phyloP scores from a whole-genome alignment of 306 rosid species.

The Trifolium pratense region DNA sequence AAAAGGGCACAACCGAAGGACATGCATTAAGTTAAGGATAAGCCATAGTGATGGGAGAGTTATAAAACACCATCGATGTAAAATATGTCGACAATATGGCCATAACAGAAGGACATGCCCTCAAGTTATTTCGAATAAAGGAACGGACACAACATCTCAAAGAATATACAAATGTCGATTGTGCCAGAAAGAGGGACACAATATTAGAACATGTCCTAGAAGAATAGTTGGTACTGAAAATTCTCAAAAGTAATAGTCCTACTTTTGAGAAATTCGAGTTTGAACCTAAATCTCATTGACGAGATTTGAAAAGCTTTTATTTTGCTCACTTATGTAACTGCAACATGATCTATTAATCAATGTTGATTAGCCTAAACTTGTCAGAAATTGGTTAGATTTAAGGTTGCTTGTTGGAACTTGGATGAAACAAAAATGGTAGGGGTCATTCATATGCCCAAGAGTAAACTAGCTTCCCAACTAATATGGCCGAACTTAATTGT shows the following conservation, averaged over 20 bases:
- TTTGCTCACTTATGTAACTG: constrained; percentile 31
- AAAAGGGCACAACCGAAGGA: constrained; percentile 87
- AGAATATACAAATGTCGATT: constrained; percentile 61
- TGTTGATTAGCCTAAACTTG: background rate
- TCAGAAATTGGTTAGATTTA: background rate
- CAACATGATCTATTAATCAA: constrained; percentile 10
- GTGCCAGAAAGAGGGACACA: constrained; percentile 71
- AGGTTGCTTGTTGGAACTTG: background rate
- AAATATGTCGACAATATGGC: constrained; percentile 62
- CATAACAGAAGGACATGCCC: constrained; percentile 75
- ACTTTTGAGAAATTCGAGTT: constrained; percentile 13
- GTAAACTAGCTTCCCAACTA: background rate
- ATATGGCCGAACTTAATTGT: background rate
- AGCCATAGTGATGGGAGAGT: constrained; percentile 36
- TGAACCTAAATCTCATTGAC: background rate
- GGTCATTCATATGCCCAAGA: background rate
- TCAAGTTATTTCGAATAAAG: constrained; percentile 30
- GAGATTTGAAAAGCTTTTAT: background rate
- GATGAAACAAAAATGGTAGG: background rate
- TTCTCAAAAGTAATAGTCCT: constrained; percentile 37
- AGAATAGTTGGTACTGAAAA: constrained; percentile 41
- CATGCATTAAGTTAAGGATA: constrained; percentile 60
- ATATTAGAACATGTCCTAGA: constrained; percentile 74
- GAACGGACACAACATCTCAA: constrained; percentile 19
- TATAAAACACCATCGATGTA: constrained; percentile 55